Evolutionary conservation across 2,329 filamentous ascomycete species (phyloP), one percentile per base, ranked within the genome.

Genomic region (Coniella vitis): DNA sequence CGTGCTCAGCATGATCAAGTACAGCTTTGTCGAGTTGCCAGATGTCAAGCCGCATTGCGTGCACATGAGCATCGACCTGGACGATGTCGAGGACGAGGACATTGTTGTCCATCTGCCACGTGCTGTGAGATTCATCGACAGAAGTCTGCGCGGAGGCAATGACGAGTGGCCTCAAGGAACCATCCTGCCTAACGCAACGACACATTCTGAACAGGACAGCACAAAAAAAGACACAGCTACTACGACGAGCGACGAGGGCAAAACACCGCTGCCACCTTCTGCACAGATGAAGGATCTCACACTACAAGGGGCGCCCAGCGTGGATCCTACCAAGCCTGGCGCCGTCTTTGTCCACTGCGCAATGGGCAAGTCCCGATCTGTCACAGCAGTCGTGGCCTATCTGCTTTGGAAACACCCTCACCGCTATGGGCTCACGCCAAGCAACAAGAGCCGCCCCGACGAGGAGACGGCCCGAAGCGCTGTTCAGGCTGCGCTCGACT

Each of bases 321-420:
- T n/a, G 19, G 54, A 42, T 45, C 45, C 58, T 38, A 20, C 48
- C 4, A 51, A 48, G 2, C 49, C 55, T 17, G 69, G 69, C 22
- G 75, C 68, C 13, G 76, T 82, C 22, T 76, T 75, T 48, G 77
- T 82, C 9, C 74, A 78, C 69, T 95, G 93, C 75, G 91, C 90
- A 19, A 95, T 95, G 83, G 93, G 93, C 46, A 95, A 94, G 69
- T 96, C 90, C 31, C 87, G 93, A 51, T 97, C 91, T 41, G 87
- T 91, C 56, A 84, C 89, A 29, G 80, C 87, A 56, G 78, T 88
- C 47, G 78, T 94, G 50, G 91, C 93, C 53, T 97, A 90, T 66
- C 73, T 97, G 44, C 84, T 97, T 55, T 83, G 79, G 66, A 78
- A 77, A 57, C 74, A 81, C 57, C 77, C 79, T 4, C 64, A 73